A percentile compares a stretch with the other conserved stretches of the same genome.
Conservation (phyloP, 2,329 filamentous ascomycete species). For the Trichophyton verrucosum region DNA sequence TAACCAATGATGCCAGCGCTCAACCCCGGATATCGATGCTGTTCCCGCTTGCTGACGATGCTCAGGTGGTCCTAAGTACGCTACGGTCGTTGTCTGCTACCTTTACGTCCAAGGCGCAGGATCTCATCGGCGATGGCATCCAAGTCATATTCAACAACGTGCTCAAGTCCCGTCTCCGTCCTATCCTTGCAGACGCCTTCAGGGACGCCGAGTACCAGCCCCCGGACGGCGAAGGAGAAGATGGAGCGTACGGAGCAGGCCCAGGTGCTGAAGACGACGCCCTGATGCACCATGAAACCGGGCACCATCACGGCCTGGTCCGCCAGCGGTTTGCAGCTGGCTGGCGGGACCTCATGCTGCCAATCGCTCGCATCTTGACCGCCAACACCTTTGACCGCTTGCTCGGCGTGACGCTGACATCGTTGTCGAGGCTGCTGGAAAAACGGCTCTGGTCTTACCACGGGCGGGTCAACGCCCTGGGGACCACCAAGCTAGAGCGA, state of each 20-base stretch:
- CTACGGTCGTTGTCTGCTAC: constrained; percentile 56
- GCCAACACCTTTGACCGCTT: constrained; percentile 62
- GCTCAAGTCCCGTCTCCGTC: constrained; percentile 69
- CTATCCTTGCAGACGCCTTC: constrained; percentile 77
- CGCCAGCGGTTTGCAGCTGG: constrained; percentile 67
- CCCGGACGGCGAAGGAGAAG: constrained; percentile 41
- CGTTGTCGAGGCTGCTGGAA: constrained; percentile 69
- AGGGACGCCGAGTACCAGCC: constrained; percentile 79
- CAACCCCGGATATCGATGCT: constrained; percentile 42
- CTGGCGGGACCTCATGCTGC: constrained; percentile 76
- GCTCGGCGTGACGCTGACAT: constrained; percentile 58
- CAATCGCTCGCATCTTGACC: constrained; percentile 75
- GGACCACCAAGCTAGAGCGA: constrained; percentile 70
- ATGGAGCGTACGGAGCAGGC: constrained; percentile 25
- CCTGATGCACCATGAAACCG: constrained; percentile 17
- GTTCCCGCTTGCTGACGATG: constrained; percentile 73
- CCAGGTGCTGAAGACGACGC: constrained; percentile 18
- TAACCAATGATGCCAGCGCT: constrained; percentile 17
- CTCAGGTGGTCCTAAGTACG: constrained; percentile 53
- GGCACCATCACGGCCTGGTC: constrained; percentile 47
- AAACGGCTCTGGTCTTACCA: constrained; percentile 74
- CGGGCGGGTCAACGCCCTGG: constrained; percentile 66
- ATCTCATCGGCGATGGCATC: constrained; percentile 73
- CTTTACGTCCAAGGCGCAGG: constrained; percentile 65
- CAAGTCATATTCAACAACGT: constrained; percentile 80